phyloP scores from a whole-genome alignment of 192 early-diverging fungal genomes.

The Borealophlyctis nickersoniae region DNA sequence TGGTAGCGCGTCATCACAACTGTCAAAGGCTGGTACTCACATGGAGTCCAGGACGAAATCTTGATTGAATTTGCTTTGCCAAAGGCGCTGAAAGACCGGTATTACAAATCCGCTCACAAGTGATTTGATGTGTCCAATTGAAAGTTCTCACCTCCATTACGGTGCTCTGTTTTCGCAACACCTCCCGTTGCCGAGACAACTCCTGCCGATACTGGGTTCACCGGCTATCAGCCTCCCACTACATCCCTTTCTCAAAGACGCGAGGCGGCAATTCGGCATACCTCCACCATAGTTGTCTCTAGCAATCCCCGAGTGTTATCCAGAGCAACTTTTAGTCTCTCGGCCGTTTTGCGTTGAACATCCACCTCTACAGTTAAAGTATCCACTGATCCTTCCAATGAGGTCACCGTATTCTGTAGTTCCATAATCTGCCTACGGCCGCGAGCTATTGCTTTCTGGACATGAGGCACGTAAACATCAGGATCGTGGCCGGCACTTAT shows the following conservation, averaged over 20 bases:
- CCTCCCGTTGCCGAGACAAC: constrained; percentile 29
- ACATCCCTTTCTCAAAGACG: not conserved
- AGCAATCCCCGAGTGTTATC: constrained; percentile 28
- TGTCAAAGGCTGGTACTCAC: constrained; percentile 1
- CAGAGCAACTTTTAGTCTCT: constrained; percentile 24
- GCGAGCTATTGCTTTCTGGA: constrained; percentile 25
- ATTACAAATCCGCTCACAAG: too few species aligned
- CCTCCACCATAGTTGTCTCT: constrained; percentile 34
- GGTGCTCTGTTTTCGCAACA: constrained; percentile 28
- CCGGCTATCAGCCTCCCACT: constrained; percentile 1
- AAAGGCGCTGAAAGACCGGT: constrained; percentile 22
- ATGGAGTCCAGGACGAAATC: constrained; percentile 39
- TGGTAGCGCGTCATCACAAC: not conserved
- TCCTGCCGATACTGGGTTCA: constrained; percentile 34
- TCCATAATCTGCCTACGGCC: constrained; percentile 35
- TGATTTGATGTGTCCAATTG: not conserved
- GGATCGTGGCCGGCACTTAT: too few species aligned
- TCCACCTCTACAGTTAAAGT: constrained; percentile 22
- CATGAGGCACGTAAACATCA: too few species aligned
- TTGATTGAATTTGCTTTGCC: constrained; percentile 33
- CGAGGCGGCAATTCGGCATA: too few species aligned
- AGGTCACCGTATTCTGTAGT: constrained; percentile 34
- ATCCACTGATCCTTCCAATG: constrained; percentile 28
- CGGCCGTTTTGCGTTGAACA: constrained; percentile 26
- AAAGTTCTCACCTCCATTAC: constrained; percentile 19